These are phyloP conservation scores for Ramalina peruviana DNA, from an alignment of 495 filamentous ascomycete genomes.

Conservation along the genomic window DNA sequence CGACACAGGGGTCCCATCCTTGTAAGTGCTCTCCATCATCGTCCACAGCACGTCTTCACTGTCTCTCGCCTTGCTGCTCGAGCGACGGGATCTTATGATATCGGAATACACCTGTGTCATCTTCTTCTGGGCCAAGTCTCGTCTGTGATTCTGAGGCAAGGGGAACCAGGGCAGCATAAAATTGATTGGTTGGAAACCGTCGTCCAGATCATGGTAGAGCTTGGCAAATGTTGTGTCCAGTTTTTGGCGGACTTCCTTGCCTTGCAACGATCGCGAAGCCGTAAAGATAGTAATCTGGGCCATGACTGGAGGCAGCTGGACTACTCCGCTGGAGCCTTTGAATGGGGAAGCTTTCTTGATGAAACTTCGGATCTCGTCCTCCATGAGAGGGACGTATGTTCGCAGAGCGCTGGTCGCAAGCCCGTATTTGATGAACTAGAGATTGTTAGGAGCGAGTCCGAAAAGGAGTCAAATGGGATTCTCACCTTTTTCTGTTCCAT, in stretches of 20 bases:
- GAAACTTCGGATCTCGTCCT: slow-evolving; percentile 56
- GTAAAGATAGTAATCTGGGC: slow-evolving; percentile 79
- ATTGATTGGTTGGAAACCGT: slow-evolving; percentile 72
- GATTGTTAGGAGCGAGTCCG: neutral
- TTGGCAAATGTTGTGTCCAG: slow-evolving; percentile 60
- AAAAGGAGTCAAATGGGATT: neutral
- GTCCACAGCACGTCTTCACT: slow-evolving; percentile 68
- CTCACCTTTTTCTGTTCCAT: slow-evolving; percentile 66
- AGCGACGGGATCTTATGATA: slow-evolving; percentile 55
- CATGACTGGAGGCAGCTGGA: slow-evolving; percentile 55
- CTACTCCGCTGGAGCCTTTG: slow-evolving; percentile 49
- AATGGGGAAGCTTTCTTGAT: slow-evolving; percentile 50
- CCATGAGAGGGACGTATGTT: slow-evolving; percentile 64
- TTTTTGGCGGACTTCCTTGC: slow-evolving; percentile 62
- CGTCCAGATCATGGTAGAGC: slow-evolving; percentile 71
- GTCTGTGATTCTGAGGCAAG: slow-evolving; percentile 65
- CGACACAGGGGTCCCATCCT: slow-evolving; percentile 53
- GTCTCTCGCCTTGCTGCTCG: slow-evolving; percentile 26
- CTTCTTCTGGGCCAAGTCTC: slow-evolving; percentile 59
- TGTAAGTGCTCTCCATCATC: slow-evolving; percentile 67
- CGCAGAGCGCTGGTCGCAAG: slow-evolving; percentile 63
- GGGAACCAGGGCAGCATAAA: slow-evolving; percentile 79
- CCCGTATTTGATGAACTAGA: slow-evolving; percentile 71
- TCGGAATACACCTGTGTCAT: slow-evolving; percentile 67
- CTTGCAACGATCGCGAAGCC: slow-evolving; percentile 65